A percentile compares a stretch with the other conserved stretches of the same genome.
Conservation (phyloP, 306 rosid genomes). For the Castanospermum australe region DNA sequence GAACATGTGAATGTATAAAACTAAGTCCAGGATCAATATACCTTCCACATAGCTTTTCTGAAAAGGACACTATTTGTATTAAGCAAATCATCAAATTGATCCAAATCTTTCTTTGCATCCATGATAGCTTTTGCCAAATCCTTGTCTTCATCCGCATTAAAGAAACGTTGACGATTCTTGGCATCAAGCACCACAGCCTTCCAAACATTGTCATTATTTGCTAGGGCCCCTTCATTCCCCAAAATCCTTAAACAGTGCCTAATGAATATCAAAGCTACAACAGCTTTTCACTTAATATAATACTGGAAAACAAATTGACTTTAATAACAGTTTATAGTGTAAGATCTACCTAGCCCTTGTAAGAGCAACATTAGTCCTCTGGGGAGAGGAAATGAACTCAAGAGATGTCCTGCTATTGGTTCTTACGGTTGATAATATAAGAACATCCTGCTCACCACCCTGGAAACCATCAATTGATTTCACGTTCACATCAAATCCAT, state of each 20-base stretch:
- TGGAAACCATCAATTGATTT: slow-evolving; percentile 75
- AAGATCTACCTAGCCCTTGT: slow-evolving; percentile 73
- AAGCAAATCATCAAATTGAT: slow-evolving; percentile 62
- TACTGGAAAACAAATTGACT: background rate
- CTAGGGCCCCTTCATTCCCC: slow-evolving; percentile 56
- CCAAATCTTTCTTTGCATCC: slow-evolving; percentile 44
- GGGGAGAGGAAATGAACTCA: slow-evolving; percentile 47
- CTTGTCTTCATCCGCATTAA: slow-evolving; percentile 49
- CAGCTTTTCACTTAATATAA: background rate
- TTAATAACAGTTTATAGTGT: background rate
- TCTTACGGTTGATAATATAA: slow-evolving; percentile 73
- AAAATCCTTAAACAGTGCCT: slow-evolving; percentile 78
- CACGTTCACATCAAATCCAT: slow-evolving; percentile 59
- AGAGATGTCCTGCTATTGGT: slow-evolving; percentile 37
- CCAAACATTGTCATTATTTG: slow-evolving; percentile 48
- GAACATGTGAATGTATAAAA: background rate
- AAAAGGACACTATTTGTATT: slow-evolving; percentile 50
- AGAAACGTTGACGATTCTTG: slow-evolving; percentile 51
- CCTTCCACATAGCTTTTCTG: slow-evolving; percentile 63
- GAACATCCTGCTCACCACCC: slow-evolving; percentile 70
- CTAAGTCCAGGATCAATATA: background rate
- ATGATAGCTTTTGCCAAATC: slow-evolving; percentile 53
- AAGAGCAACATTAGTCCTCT: slow-evolving; percentile 76
- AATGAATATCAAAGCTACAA: background rate
- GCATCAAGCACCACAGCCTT: slow-evolving; percentile 48